Evolutionary conservation across 2,329 filamentous ascomycete species (phyloP).

Genomic region (Trichoderma citrinoviride): DNA sequence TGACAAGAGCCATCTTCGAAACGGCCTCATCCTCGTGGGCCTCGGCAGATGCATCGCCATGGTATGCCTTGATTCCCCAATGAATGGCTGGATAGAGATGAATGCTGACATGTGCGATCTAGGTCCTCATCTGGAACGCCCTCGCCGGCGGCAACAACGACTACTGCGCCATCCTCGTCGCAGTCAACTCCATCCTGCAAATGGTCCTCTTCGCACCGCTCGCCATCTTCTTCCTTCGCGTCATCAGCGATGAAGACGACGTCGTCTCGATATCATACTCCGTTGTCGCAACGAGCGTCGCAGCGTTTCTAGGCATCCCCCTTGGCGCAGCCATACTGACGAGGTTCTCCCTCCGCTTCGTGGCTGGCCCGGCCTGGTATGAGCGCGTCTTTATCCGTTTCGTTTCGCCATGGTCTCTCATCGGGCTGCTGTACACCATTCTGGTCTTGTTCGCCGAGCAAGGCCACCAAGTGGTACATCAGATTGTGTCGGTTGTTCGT

Average conservation of each 20-base stretch:
- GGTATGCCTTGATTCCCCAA: slow-evolving; percentile 44
- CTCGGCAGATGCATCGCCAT: slow-evolving; percentile 86
- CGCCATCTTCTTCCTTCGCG: slow-evolving; percentile 65
- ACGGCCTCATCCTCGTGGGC: slow-evolving; percentile 77
- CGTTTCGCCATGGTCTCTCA: slow-evolving; percentile 69
- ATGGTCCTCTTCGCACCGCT: slow-evolving; percentile 71
- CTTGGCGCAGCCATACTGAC: slow-evolving; percentile 77
- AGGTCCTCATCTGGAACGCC: slow-evolving; percentile 65
- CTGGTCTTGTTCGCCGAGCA: slow-evolving; percentile 82
- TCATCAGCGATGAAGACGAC: slow-evolving; percentile 56
- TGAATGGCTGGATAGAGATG: not conserved
- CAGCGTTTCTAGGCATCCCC: slow-evolving; percentile 81
- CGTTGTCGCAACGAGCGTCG: slow-evolving; percentile 74
- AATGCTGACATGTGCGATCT: not conserved
- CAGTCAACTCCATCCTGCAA: slow-evolving; percentile 71
- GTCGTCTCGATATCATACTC: slow-evolving; percentile 51
- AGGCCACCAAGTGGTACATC: slow-evolving; percentile 71
- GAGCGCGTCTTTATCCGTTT: slow-evolving; percentile 66
- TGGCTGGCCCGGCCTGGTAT: slow-evolving; percentile 61
- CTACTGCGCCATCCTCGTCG: slow-evolving; percentile 80
- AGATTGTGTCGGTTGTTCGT: slow-evolving; percentile 78
- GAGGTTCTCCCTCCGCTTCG: slow-evolving; percentile 57
- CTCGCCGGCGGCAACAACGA: slow-evolving; percentile 71
- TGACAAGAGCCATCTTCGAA: slow-evolving; percentile 54
- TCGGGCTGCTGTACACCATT: slow-evolving; percentile 85